These are phyloP conservation scores for Gigaspora rosea DNA, from an alignment of 192 early-diverging fungal species.

Conservation along the genomic window DNA sequence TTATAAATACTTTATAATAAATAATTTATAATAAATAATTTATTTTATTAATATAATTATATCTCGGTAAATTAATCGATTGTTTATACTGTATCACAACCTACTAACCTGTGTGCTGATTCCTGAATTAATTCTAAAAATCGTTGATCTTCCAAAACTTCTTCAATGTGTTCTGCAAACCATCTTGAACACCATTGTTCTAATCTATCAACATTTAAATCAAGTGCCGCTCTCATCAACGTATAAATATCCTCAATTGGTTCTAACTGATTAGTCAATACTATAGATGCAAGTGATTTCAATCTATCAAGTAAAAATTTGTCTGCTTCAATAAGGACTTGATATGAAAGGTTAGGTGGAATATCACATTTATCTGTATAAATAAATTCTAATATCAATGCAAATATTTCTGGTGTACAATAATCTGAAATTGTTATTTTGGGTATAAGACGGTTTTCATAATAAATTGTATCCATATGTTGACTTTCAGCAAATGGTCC, in stretches of 20 bases:
- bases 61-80: too few relatives aligned
- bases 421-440: conserved; percentile 23
- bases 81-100: too few relatives aligned
- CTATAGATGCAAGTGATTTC: conserved; percentile 45
- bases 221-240: conserved; percentile 41
- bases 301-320: conserved; percentile 50
- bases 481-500: conserved; percentile 43
- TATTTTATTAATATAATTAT: too few relatives aligned
- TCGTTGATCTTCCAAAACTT: conserved; percentile 24
- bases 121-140: conserved; percentile 45
- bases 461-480: neutral
- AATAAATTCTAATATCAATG: conserved; percentile 47
- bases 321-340: conserved; percentile 49
- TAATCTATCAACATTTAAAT: conserved; percentile 47
- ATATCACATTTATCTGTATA: conserved; percentile 48
- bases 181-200: conserved; percentile 48
- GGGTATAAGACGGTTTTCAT: neutral
- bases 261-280: conserved; percentile 35
- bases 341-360: conserved; percentile 36
- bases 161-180: conserved; percentile 47
- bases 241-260: conserved; percentile 35
- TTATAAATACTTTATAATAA: conserved; percentile 30
- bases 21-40: too few relatives aligned
- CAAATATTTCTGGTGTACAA: conserved; percentile 30
- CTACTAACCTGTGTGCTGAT: conserved; percentile 34